Conservation (phyloP, 2,329 filamentous ascomycete genomes). For the Emergomyces orientalis region DNA sequence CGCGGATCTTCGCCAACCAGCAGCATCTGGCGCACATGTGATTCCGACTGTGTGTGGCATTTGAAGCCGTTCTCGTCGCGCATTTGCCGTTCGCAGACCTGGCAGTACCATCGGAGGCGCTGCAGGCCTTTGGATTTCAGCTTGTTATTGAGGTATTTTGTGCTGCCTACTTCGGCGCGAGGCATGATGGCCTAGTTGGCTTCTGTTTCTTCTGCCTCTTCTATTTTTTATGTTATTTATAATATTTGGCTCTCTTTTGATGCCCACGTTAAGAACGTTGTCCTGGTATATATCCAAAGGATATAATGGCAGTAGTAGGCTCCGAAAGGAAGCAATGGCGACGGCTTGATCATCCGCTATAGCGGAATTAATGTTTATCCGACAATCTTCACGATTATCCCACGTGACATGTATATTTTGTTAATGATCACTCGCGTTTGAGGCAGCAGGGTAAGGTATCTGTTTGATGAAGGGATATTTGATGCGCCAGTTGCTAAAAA, state of each 20-base stretch:
- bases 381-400: not conserved
- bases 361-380: not conserved
- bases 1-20: conserved; percentile 79
- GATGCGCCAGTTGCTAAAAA: not conserved
- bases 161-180: conserved; percentile 82
- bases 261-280: not conserved
- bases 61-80: conserved; percentile 88
- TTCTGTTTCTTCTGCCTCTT: not conserved
- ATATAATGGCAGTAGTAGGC: too few species aligned
- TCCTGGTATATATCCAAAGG: not conserved
- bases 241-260: not conserved
- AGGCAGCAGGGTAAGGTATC: not conserved
- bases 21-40: conserved; percentile 82
- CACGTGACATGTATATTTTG: not conserved
- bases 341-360: not conserved
- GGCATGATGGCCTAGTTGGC: conserved; percentile 56
- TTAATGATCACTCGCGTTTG: too few species aligned
- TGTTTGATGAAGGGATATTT: not conserved
- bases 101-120: conserved; percentile 84
- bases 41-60: conserved; percentile 72
- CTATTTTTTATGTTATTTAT: too few species aligned
- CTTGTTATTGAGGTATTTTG: conserved; percentile 84
- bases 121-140: conserved; percentile 66
- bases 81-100: conserved; percentile 66
- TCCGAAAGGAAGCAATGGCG: too few species aligned